Base-by-base conservation (phyloP, 257 asterid species). In the Jasminum sambac region DNA sequence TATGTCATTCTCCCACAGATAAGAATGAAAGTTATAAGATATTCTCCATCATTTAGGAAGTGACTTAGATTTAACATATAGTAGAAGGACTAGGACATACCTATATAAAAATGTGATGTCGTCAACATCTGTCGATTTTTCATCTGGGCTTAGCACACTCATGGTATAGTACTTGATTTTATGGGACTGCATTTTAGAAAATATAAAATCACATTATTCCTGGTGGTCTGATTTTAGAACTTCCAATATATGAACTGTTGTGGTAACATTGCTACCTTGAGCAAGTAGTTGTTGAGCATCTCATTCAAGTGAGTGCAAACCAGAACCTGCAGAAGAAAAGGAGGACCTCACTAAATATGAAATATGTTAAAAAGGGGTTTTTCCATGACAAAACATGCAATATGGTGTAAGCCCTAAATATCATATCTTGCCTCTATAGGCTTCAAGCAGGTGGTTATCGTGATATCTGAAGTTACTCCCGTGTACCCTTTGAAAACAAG, bases 251-350 rank as follows among this genome's bases (percentile, higher is more conserved):
- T 63, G 36, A 78, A 78, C 55, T 60, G 77, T 63, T 64, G 43
- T 19, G 64, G 72, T 46, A 70, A 63, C 55, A 66, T 60, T 60
- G 67, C 43, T 88, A 94, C 99, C 98, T 89, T 88, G 76, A 76
- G 68, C 67, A 89, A 76, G 81, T 79, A 85, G 77, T 89, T 84
- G 74, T 80, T 84, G 82, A 94, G 87, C 68, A 94, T 83, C 88
- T 94, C 99, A 39, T 88, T 89, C 86, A 94, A 83, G 84, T 94
- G 99, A 69, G 99, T 94, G 74, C 96, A 91, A 46, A 91, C 77
- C 84, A 94, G 68, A 77, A 94, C 98, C 99, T 94, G 91, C 78
- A 74, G 74, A 63, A 70, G 19, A 63, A 73, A 58, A 68, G 79
- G 25, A 16, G 25, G 58, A 17, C 19, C 25, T 11, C 0, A 40